A percentile compares a stretch with the other conserved stretches of the same genome.
Conservation (phyloP, 768 basidiomycete genomes). For the Rhizopogon rudus region DNA sequence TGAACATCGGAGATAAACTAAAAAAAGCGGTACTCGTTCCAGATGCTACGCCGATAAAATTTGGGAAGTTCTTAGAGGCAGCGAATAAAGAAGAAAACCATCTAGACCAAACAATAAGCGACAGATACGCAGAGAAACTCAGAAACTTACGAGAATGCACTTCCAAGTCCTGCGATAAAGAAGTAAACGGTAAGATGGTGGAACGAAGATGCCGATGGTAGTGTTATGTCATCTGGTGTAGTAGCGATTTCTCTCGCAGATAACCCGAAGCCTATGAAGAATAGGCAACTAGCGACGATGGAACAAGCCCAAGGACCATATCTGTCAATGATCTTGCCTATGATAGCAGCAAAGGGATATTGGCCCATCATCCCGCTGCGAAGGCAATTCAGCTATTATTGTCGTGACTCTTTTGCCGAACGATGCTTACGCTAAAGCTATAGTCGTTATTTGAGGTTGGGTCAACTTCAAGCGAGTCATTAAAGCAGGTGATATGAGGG, state of each 20-base stretch:
- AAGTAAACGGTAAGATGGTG: conserved; percentile 52
- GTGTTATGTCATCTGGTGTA: conserved; percentile 32
- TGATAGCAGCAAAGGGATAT: conserved; percentile 68
- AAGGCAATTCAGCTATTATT: conserved; percentile 1
- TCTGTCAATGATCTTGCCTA: conserved; percentile 63
- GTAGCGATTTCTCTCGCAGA: conserved; percentile 57
- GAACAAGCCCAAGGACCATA: conserved; percentile 70
- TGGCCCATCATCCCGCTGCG: conserved; percentile 77
- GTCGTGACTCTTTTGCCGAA: not conserved
- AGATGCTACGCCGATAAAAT: conserved; percentile 58
- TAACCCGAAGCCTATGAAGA: conserved; percentile 54
- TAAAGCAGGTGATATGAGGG: conserved; percentile 63
- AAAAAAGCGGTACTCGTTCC: conserved; percentile 69
- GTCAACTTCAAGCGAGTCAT: conserved; percentile 55
- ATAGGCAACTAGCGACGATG: conserved; percentile 52
- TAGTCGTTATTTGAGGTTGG: conserved; percentile 75
- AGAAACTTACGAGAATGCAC: conserved; percentile 63
- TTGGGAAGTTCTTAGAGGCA: conserved; percentile 66
- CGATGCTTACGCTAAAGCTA: conserved; percentile 62
- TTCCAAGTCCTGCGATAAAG: conserved; percentile 59
- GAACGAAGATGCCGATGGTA: conserved; percentile 42
- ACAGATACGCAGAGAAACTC: conserved; percentile 13
- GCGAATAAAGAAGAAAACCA: conserved; percentile 76
- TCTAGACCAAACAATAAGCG: conserved; percentile 16
- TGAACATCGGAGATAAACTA: conserved; percentile 75